These are phyloP conservation scores for Ceratobasidium sp. DNA, from an alignment of 1,284 basidiomycete species.

Conservation along the genomic window DNA sequence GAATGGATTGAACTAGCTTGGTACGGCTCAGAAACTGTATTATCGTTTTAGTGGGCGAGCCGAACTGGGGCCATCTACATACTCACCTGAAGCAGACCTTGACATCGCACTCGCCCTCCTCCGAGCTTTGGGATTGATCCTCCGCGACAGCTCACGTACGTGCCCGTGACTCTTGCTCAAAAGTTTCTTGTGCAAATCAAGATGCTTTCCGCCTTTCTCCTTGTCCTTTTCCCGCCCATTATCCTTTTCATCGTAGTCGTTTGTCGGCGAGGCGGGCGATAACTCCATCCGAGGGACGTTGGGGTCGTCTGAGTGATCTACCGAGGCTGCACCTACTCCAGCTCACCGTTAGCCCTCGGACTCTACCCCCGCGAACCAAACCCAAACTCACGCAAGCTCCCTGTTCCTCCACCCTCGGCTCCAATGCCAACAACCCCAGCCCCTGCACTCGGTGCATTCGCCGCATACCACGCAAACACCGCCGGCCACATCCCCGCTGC, in stretches of 20 bases:
- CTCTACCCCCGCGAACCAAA: not conserved
- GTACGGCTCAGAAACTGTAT: conserved; percentile 69
- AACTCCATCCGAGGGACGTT: conserved; percentile 35
- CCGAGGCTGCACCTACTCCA: conserved; percentile 17
- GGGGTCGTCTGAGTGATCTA: conserved; percentile 22
- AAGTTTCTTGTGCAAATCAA: conserved; percentile 54
- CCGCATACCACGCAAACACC: conserved; percentile 80
- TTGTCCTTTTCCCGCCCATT: conserved; percentile 25
- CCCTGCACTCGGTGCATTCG: conserved; percentile 31
- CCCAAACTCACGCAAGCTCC: conserved; percentile 22
- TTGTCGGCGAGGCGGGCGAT: conserved; percentile 35
- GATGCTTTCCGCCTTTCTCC: conserved; percentile 35
- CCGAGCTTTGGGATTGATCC: conserved; percentile 77
- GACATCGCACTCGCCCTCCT: conserved; percentile 65
- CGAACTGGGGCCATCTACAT: not conserved
- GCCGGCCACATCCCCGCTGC: conserved; percentile 88
- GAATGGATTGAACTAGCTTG: conserved; percentile 91
- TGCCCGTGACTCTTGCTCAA: conserved; percentile 78
- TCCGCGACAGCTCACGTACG: conserved; percentile 80
- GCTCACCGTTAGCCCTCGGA: not conserved
- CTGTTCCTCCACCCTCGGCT: not conserved
- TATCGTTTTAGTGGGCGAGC: conserved; percentile 57
- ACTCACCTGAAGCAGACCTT: conserved; percentile 72
- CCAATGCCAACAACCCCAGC: not conserved
- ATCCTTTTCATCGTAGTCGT: conserved; percentile 23